These are phyloP conservation scores for Cyberlindnera japonica DNA, from an alignment of 805 yeast genomes.

Conservation along the genomic window DNA sequence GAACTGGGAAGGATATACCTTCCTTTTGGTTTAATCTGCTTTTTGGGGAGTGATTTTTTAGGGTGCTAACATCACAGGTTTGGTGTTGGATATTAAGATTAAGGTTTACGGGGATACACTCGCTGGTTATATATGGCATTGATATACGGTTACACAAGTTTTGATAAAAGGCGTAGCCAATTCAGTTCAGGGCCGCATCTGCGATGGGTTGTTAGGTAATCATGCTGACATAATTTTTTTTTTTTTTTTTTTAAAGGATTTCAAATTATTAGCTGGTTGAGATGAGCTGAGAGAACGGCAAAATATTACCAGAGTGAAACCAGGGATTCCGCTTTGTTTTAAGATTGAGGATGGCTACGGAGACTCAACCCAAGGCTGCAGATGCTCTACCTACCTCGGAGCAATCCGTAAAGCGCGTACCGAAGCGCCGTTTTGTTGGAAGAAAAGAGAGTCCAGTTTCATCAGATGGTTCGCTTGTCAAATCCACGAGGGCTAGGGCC, in stretches of 20 bases:
- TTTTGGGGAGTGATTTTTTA: neutral
- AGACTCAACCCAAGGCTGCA: neutral
- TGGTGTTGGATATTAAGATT: too few relatives aligned
- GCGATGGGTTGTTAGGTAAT: too few relatives aligned
- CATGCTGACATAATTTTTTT: too few relatives aligned
- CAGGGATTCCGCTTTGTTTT: too few relatives aligned
- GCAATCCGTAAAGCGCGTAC: conserved; percentile 25
- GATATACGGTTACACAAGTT: neutral
- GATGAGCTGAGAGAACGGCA: neutral
- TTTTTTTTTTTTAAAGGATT: too few relatives aligned
- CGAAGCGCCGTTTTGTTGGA: conserved; percentile 63
- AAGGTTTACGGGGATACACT: too few relatives aligned
- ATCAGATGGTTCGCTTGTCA: conserved; percentile 21
- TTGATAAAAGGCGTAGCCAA: too few relatives aligned
- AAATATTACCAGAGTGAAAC: too few relatives aligned
- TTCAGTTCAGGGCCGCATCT: too few relatives aligned
- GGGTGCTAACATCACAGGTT: too few relatives aligned
- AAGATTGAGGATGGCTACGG: conserved; percentile 3
- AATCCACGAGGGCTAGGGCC: conserved; percentile 28
- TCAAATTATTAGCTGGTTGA: too few relatives aligned
- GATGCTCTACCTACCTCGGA: neutral
- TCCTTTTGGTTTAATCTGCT: neutral
- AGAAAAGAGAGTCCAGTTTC: conserved; percentile 28
- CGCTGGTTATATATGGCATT: neutral
- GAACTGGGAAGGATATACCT: too few relatives aligned